Percentiles rank a stretch among this genome's conserved stretches.
phyloP scores from a whole-genome alignment of 768 basidiomycete genomes.

The Xerocomus spinulosus region DNA sequence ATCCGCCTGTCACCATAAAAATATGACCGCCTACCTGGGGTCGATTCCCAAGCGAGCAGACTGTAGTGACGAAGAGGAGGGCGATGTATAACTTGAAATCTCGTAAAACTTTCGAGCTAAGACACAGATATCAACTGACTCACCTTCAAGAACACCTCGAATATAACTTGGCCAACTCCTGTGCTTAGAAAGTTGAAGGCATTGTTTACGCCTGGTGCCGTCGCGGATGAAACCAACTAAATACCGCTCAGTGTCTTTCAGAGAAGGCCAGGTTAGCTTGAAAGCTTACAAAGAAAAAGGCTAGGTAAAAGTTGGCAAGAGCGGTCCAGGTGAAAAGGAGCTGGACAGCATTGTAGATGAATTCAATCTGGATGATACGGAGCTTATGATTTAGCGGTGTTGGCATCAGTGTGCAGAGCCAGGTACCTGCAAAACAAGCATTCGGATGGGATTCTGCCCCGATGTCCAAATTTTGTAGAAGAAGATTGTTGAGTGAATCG shows the following conservation, averaged over 20 bases:
- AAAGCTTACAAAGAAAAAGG: slow-evolving; percentile 83
- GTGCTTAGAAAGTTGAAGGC: slow-evolving; percentile 80
- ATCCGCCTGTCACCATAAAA: slow-evolving; percentile 1
- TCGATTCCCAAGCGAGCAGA: slow-evolving; percentile 89
- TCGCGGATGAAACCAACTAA: slow-evolving; percentile 80
- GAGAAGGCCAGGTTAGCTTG: slow-evolving; percentile 14
- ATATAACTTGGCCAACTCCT: slow-evolving; percentile 67
- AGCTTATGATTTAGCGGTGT: background rate
- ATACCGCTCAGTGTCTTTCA: slow-evolving; percentile 19
- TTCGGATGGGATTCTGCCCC: slow-evolving; percentile 85
- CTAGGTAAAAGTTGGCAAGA: slow-evolving; percentile 89
- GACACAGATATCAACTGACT: slow-evolving; percentile 7
- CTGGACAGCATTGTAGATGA: slow-evolving; percentile 86
- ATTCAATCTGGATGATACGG: slow-evolving; percentile 58
- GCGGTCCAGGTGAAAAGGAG: slow-evolving; percentile 94
- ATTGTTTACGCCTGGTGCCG: slow-evolving; percentile 46
- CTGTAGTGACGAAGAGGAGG: slow-evolving; percentile 73
- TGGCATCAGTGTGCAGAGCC: background rate
- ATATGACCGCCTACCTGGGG: slow-evolving; percentile 46
- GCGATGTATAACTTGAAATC: slow-evolving; percentile 66
- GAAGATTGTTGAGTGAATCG: slow-evolving; percentile 88
- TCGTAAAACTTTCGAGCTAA: slow-evolving; percentile 21
- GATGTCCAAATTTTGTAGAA: slow-evolving; percentile 86
- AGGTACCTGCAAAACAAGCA: slow-evolving; percentile 57
- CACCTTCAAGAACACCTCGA: slow-evolving; percentile 70